phyloP scores from a whole-genome alignment of 441 rosid species.

The Populus hybrid region DNA sequence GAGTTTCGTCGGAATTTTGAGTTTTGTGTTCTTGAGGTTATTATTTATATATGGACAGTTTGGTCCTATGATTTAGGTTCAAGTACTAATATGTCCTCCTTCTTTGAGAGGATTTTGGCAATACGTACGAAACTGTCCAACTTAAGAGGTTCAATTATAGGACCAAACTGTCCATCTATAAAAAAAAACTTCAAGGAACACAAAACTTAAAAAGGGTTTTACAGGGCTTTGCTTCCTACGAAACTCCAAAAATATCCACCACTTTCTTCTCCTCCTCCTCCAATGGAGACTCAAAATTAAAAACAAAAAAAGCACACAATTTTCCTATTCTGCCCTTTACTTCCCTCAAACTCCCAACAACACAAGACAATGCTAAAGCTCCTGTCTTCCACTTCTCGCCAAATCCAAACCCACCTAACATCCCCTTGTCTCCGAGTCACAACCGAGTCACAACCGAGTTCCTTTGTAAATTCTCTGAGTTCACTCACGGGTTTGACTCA shows the following conservation, averaged over 20 bases:
- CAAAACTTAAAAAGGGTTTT: constrained; percentile 56
- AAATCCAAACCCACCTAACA: constrained; percentile 38
- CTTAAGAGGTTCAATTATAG: not conserved
- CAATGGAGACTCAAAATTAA: constrained; percentile 15
- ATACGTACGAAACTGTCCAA: too few species aligned
- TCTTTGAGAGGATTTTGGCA: too few species aligned
- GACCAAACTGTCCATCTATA: constrained; percentile 21
- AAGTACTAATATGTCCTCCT: too few species aligned
- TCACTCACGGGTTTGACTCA: constrained; percentile 48
- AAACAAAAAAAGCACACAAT: constrained; percentile 5
- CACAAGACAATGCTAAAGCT: constrained; percentile 70
- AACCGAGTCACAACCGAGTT: constrained; percentile 30
- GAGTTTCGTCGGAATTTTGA: not conserved
- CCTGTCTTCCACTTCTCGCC: constrained; percentile 50
- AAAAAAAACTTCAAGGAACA: not conserved
- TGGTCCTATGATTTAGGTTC: constrained; percentile 8
- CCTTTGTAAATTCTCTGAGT: constrained; percentile 48
- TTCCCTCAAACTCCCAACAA: not conserved
- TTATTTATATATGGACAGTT: constrained; percentile 12
- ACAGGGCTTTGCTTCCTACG: constrained; percentile 54
- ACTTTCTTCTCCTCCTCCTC: constrained; percentile 3
- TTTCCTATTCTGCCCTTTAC: constrained; percentile 16
- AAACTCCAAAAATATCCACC: constrained; percentile 7
- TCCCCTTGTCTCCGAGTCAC: constrained; percentile 41
- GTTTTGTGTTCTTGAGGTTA: not conserved